These are phyloP conservation scores for Theobroma grandiflorum DNA, from an alignment of 441 rosid species.

Conservation along the genomic window DNA sequence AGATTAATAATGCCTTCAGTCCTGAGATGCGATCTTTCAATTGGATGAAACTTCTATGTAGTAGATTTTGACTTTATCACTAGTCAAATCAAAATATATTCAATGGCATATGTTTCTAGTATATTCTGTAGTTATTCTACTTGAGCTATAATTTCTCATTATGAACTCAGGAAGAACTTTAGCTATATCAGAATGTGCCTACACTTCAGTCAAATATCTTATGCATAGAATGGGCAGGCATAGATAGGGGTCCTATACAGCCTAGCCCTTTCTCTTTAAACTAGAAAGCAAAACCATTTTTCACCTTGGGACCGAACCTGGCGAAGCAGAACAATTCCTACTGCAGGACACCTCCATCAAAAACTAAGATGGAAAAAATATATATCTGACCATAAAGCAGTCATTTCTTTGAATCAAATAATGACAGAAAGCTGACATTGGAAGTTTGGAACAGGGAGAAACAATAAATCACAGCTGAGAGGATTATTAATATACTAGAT, in stretches of 20 bases:
- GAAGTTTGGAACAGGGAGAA: background rate
- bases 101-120: background rate
- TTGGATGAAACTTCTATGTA: background rate
- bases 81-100: background rate
- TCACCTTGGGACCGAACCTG: background rate
- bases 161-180: conserved; percentile 16
- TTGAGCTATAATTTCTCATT: background rate
- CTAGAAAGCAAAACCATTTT: background rate
- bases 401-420: background rate
- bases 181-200: background rate
- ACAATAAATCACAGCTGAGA: background rate
- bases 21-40: background rate
- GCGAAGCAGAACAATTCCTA: background rate
- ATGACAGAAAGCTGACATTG: background rate
- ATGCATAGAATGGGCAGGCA: background rate
- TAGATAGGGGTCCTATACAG: background rate
- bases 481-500: background rate
- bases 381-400: conserved; percentile 12
- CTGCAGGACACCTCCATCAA: conserved; percentile 2
- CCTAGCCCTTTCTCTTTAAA: background rate
- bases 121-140: background rate
- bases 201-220: background rate
- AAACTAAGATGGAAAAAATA: conserved; percentile 13
- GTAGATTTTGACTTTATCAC: background rate
- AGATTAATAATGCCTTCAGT: background rate